A percentile compares a stretch with the other conserved stretches of the same genome.
phyloP scores from a whole-genome alignment of 1,139 yeast species.

The Candida sojae region DNA sequence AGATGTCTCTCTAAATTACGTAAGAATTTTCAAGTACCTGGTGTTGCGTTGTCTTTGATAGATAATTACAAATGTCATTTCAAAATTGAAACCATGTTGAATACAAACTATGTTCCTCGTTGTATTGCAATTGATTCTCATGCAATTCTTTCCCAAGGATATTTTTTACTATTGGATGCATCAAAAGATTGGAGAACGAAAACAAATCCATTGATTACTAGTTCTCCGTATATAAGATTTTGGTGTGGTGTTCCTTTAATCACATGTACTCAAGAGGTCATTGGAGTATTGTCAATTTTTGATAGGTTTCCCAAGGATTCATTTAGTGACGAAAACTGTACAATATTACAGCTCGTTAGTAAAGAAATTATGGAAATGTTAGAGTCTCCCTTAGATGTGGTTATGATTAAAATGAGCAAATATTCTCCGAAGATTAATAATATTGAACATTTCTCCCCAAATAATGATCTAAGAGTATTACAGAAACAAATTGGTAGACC shows the following conservation, averaged over 20 bases:
- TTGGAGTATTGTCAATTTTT: conserved; percentile 65
- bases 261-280: conserved; percentile 32
- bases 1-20: conserved; percentile 35
- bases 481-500: conserved; percentile 53
- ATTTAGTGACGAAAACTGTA: conserved; percentile 36
- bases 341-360: conserved; percentile 38
- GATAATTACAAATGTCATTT: conserved; percentile 48
- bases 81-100: conserved; percentile 50
- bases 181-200: conserved; percentile 67
- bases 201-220: conserved; percentile 62
- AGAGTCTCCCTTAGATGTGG: conserved; percentile 29
- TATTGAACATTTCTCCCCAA: conserved; percentile 21
- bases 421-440: conserved; percentile 7
- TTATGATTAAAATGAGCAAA: conserved; percentile 9
- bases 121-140: conserved; percentile 66
- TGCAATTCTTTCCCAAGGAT: conserved; percentile 57
- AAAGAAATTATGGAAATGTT: conserved; percentile 46
- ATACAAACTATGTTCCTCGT: conserved; percentile 52
- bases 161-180: conserved; percentile 59
- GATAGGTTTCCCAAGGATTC: conserved; percentile 47
- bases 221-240: conserved; percentile 58
- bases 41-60: conserved; percentile 61
- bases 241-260: conserved; percentile 65
- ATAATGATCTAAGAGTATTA: conserved; percentile 18
- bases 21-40: conserved; percentile 43